phyloP scores from a whole-genome alignment of 768 basidiomycete genomes.

The Myochromella boudieri region DNA sequence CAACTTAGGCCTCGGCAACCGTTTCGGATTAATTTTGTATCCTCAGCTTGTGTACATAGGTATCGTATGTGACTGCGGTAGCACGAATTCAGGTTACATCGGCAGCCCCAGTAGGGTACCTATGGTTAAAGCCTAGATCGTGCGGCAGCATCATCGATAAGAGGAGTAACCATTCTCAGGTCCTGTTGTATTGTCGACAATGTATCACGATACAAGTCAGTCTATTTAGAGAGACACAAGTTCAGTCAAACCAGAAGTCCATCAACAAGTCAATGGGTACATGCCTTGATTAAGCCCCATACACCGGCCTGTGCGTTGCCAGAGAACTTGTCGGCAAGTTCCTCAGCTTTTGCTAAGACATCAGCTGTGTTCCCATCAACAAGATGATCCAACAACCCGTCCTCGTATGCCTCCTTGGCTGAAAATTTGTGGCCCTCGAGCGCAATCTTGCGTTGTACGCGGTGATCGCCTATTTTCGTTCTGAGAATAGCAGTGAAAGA shows the following conservation, averaged over 20 bases:
- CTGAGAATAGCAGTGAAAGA: conserved; percentile 65
- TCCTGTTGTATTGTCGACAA: conserved; percentile 44
- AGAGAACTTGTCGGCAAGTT: conserved; percentile 56
- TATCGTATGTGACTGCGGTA: not conserved
- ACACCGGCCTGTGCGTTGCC: conserved; percentile 56
- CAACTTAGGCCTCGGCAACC: no score
- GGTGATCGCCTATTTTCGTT: conserved; percentile 62
- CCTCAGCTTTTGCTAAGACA: conserved; percentile 62
- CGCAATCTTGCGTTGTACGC: conserved; percentile 66
- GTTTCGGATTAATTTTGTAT: no score
- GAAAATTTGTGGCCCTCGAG: conserved; percentile 82
- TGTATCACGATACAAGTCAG: conserved; percentile 55
- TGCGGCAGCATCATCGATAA: conserved; percentile 50
- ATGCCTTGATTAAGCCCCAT: conserved; percentile 75
- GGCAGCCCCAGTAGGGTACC: not conserved
- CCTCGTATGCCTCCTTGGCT: conserved; percentile 63
- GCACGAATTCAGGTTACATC: not conserved
- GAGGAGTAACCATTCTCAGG: conserved; percentile 30
- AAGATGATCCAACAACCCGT: conserved; percentile 70
- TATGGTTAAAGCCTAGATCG: conserved; percentile 40
- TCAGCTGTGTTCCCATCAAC: conserved; percentile 59
- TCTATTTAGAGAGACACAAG: conserved; percentile 34
- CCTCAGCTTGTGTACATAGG: no score
- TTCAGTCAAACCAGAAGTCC: not conserved
- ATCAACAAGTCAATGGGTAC: not conserved